These are phyloP conservation scores for Cucurbita moschata DNA, from an alignment of 306 rosid genomes.

Conservation along the genomic window DNA sequence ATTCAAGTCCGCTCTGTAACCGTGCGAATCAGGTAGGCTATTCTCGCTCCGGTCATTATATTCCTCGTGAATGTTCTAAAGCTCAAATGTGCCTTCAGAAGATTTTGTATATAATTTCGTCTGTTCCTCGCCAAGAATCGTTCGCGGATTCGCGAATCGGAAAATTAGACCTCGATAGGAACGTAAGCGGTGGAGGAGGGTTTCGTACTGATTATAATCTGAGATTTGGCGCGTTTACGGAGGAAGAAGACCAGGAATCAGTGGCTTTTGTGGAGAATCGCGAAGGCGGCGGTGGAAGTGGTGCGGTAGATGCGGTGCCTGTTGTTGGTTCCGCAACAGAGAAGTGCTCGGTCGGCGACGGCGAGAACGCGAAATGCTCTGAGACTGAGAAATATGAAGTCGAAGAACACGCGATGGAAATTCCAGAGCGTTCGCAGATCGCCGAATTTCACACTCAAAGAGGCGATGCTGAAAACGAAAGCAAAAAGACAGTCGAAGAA, in stretches of 20 bases:
- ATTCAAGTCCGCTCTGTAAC: neutral
- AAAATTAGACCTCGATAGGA: neutral
- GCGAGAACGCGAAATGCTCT: neutral
- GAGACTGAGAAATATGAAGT: neutral
- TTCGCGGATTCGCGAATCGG: neutral
- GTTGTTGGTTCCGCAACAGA: neutral
- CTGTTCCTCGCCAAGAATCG: slow-evolving; percentile 12
- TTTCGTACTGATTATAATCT: slow-evolving; percentile 23
- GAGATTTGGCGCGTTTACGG: neutral
- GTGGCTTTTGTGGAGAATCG: neutral
- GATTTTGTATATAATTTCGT: slow-evolving; percentile 30
- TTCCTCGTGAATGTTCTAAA: slow-evolving; percentile 20
- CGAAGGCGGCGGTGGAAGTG: neutral
- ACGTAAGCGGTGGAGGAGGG: neutral
- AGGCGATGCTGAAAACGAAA: neutral
- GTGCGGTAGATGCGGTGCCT: neutral
- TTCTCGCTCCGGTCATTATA: neutral
- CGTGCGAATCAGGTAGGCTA: slow-evolving; percentile 11
- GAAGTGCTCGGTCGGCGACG: neutral
- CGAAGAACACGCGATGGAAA: neutral
- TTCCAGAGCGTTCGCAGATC: slow-evolving; percentile 4
- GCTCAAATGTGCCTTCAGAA: slow-evolving; percentile 36
- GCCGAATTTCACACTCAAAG: neutral
- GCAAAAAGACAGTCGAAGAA: slow-evolving; percentile 3
- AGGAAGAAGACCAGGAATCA: slow-evolving; percentile 10